phyloP scores from a whole-genome alignment of 495 filamentous ascomycete genomes.

The Elaphomyces granulatus region DNA sequence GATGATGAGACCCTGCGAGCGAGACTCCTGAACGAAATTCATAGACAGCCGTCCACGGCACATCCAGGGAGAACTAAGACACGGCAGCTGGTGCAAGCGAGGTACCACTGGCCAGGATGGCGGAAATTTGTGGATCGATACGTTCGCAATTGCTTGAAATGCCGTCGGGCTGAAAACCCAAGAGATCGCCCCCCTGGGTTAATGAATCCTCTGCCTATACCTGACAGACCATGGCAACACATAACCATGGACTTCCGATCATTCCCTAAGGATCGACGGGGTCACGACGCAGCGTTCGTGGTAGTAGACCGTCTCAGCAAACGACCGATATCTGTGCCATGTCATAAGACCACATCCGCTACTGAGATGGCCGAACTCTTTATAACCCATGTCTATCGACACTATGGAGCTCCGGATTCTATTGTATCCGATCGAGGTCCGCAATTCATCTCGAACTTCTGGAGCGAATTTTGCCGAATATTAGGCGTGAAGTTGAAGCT shows the following conservation, averaged over 20 bases:
- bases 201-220: slow-evolving; percentile 10
- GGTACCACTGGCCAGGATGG: background rate
- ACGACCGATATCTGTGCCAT: slow-evolving; percentile 4
- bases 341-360: slow-evolving; percentile 3
- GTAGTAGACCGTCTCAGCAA: slow-evolving; percentile 8
- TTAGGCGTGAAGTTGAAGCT: slow-evolving; percentile 8
- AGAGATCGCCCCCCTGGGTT: slow-evolving; percentile 6
- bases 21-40: slow-evolving; percentile 5
- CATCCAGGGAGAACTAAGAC: slow-evolving; percentile 3
- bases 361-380: background rate
- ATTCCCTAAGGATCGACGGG: background rate
- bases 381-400: too few relatives aligned
- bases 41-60: background rate
- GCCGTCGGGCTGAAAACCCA: background rate
- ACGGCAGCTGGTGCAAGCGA: background rate
- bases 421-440: slow-evolving; percentile 12
- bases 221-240: slow-evolving; percentile 10
- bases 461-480: slow-evolving; percentile 6
- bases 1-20: background rate
- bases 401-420: too few relatives aligned
- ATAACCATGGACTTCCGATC: slow-evolving; percentile 11
- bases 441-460: slow-evolving; percentile 9
- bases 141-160: background rate
- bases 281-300: slow-evolving; percentile 3
- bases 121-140: background rate